Base-by-base conservation (phyloP, 1,284 basidiomycete genomes). In the Tilletia horrida region DNA sequence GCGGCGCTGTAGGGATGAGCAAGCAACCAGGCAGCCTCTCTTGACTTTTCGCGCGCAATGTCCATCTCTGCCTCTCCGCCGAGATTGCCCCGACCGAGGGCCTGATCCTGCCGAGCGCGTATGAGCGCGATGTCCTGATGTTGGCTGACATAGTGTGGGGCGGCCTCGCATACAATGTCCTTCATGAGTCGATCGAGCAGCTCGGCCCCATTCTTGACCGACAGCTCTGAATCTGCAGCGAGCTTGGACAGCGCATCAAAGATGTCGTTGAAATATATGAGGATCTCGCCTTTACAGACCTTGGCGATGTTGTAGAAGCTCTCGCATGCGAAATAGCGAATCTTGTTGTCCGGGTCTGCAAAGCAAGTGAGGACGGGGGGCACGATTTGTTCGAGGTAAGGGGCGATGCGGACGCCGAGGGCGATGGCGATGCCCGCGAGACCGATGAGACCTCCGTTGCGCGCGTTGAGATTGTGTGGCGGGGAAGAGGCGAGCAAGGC, bases 221-320 rank as follows among this genome's bases (percentile, higher is more conserved):
- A 95, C 62, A 93, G 82, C 76, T 98, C 96, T 0, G 93, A 91
- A 82, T 99, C 96, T 47, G 95, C 93, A 6, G 93, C 92, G 66
- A 99, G 90, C 93, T 96, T 97, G 86, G 91, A 93, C 70, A 98
- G 86, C 0, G 92, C 90, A 83, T 98, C 96, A 77, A 99, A 99
- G 67, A 97, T 92, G 69, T 95, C 92, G 81, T 99, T 98, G 84
- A 98, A 99, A 82, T 95, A 97, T 23, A 97, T 89, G 70, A 98
- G 84, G 48, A 97, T 90, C 83, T 97, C 95, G 44, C 95, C 95
- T 81, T 97, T 97, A 66, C 93, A 96, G 7, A 97, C 94, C 83
- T 98, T 97, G 43, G 82, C 81, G 76, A 99, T 96, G 84, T 99
- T 99, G 85, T 99, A 98, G 77, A 98, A 85, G 81, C 92, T 94